These are phyloP conservation scores for Lobulomyces angularis DNA, from an alignment of 192 early-diverging fungal species.

Conservation along the genomic window DNA sequence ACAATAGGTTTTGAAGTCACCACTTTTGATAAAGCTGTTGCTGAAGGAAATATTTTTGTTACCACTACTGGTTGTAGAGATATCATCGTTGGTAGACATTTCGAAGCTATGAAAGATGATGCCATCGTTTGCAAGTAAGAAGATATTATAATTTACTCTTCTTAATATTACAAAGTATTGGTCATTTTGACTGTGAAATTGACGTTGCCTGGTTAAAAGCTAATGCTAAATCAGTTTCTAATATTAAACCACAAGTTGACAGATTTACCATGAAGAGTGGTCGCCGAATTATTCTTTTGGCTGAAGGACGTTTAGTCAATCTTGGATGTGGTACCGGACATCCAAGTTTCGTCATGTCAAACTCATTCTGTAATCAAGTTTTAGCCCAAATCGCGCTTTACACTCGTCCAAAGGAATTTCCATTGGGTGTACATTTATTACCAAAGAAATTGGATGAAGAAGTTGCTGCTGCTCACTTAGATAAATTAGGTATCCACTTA, in stretches of 20 bases:
- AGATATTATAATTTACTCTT: background rate
- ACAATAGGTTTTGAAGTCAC: slow-evolving; percentile 79
- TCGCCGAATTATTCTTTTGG: slow-evolving; percentile 91
- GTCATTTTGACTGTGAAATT: slow-evolving; percentile 98
- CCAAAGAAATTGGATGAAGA: slow-evolving; percentile 99
- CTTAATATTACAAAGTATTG: slow-evolving; percentile 46
- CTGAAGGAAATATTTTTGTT: slow-evolving; percentile 93
- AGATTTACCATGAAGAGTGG: slow-evolving; percentile 84
- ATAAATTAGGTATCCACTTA: slow-evolving; percentile 90
- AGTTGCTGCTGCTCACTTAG: slow-evolving; percentile 89
- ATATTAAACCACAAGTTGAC: slow-evolving; percentile 99
- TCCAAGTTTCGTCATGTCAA: slow-evolving; percentile 99
- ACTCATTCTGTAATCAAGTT: slow-evolving; percentile 98
- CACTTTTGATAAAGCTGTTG: slow-evolving; percentile 91
- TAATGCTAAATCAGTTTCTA: slow-evolving; percentile 74
- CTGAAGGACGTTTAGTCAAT: slow-evolving; percentile 99
- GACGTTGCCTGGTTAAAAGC: slow-evolving; percentile 97
- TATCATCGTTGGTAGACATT: slow-evolving; percentile 90
- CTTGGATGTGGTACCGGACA: slow-evolving; percentile 97
- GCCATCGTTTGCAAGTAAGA: slow-evolving; percentile 87
- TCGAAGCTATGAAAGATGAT: slow-evolving; percentile 91
- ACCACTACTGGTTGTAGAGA: slow-evolving; percentile 98
- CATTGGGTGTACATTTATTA: slow-evolving; percentile 93
- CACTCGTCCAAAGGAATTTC: slow-evolving; percentile 76
- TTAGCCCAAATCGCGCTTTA: slow-evolving; percentile 98